A percentile compares a stretch with the other conserved stretches of the same genome.
phyloP scores from a whole-genome alignment of 1,139 yeast genomes.

The Wickerhamomyces sp. region DNA sequence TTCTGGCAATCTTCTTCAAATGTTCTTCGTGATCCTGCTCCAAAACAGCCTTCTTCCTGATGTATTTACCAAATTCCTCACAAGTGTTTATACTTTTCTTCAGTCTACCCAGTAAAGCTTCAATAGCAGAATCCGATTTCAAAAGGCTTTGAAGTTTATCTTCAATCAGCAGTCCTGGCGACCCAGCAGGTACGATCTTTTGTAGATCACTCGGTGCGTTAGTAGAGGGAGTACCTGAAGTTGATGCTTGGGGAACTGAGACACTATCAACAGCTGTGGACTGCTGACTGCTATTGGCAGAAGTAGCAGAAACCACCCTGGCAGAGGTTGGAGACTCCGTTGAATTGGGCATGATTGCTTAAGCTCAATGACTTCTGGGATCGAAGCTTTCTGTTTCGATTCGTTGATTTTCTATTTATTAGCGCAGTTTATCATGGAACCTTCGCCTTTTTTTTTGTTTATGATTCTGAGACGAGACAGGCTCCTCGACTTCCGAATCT shows the following conservation, averaged over 20 bases:
- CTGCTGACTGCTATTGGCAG: conserved; percentile 3
- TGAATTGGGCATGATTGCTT: not conserved
- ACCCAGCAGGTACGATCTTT: conserved; percentile 18
- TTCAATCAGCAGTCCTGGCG: conserved; percentile 33
- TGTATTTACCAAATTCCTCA: conserved; percentile 76
- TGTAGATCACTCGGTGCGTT: not conserved
- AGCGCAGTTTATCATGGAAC: too few relatives aligned
- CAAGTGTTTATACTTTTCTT: conserved; percentile 79
- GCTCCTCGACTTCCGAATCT: too few relatives aligned
- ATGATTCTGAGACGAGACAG: too few relatives aligned
- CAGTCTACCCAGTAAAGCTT: conserved; percentile 62
- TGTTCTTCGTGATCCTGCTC: conserved; percentile 80
- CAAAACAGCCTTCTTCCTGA: conserved; percentile 71
- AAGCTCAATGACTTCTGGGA: not conserved
- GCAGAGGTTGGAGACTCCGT: not conserved
- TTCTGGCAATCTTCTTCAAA: conserved; percentile 58
- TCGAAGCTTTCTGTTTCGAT: not conserved
- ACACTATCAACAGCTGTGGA: not conserved
- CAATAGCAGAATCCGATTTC: conserved; percentile 57
- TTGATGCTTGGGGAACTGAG: not conserved
- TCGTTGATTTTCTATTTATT: not conserved
- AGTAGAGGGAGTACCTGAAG: not conserved
- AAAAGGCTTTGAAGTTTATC: conserved; percentile 42
- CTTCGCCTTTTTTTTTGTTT: too few relatives aligned
- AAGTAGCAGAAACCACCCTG: conserved; percentile 4